Base-by-base conservation (phyloP, 345 rosid species). In the Euclidium syriacum region DNA sequence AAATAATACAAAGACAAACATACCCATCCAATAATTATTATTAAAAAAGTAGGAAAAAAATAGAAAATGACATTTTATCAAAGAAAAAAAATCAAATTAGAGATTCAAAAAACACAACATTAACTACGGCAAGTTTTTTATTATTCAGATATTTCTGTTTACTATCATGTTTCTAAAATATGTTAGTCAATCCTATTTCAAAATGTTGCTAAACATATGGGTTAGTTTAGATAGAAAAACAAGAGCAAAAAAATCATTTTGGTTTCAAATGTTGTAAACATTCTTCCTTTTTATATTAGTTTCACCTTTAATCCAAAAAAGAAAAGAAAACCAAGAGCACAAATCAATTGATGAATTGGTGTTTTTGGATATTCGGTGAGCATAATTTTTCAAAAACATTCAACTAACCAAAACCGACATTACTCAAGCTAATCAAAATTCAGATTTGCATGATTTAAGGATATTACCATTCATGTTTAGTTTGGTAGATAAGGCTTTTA, bases 1-100 rank as follows among this genome's bases (percentile, higher is more conserved):
- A 17, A 68, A 17, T 23, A 27, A 14, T 36, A 70, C 33, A 44
- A n/a, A 62, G 58, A 63, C 71, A 70, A 62, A 70, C 57, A 70
- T 62, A 53, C 74, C 62, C 68, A 70, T 70, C 57, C 68, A 53
- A 35, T 53, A 24, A 34, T 25, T 32, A 5, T 4, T 44, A 32
- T 43, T 40, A 1, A 1, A 5, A 17, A 15, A 17, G n/a, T n/a
- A n/a, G n/a, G 7, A 18, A 4, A 46, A 1, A 14, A n/a, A 32
- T 2, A 9, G 35, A 1, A 32, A 8, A 7, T 5, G 24, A 11
- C 24, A 17, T 10, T 24, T 15, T 35, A 19, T 11, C 29, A n/a
- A 20, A 18, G 26, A 14, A 18, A 38, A 14, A 36, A 0, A 23
- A 27, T 2, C 10, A 17, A 32, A 22, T 2, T 19, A 29, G 10